Conservation (phyloP, 805 yeast genomes). For the Maudiozyma serrabonitensis region DNA sequence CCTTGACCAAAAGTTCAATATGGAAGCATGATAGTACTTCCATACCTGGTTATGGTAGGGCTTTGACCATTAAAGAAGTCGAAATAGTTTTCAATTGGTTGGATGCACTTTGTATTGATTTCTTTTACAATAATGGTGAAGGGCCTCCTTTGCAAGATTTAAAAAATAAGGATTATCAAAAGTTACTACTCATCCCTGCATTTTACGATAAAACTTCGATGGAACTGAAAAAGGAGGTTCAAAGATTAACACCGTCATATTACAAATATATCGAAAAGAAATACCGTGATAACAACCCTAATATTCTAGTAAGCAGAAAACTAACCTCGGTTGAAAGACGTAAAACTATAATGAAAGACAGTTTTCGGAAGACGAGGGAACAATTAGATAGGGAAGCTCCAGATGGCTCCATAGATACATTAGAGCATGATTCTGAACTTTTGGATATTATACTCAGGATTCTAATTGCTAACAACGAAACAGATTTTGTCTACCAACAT, state of each 20-base stretch:
- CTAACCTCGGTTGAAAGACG: conserved; percentile 47
- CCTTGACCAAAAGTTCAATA: conserved; percentile 24
- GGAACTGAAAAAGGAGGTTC: conserved; percentile 48
- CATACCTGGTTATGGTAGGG: conserved; percentile 43
- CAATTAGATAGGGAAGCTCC: conserved; percentile 26
- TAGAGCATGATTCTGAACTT: conserved; percentile 31
- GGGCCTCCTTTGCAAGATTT: conserved; percentile 65
- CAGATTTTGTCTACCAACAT: conserved; percentile 47
- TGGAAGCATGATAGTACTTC: conserved; percentile 30
- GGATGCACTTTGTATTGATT: conserved; percentile 51
- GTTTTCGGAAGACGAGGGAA: conserved; percentile 48
- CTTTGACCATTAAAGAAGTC: conserved; percentile 49
- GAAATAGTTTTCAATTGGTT: conserved; percentile 68
- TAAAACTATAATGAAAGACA: conserved; percentile 59
- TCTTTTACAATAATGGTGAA: conserved; percentile 71
- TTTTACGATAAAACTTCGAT: conserved; percentile 46
- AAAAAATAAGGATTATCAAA: conserved; percentile 54
- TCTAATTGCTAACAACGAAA: conserved; percentile 55
- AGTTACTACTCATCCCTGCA: conserved; percentile 51
- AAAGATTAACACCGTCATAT: conserved; percentile 30
- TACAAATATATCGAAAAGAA: conserved; percentile 21
- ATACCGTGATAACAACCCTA: not conserved
- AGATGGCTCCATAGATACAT: conserved; percentile 37
- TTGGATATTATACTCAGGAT: conserved; percentile 70
- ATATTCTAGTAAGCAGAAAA: conserved; percentile 26